Evolutionary conservation across 2,329 filamentous ascomycete species (phyloP).

Genomic region (Claviceps capensis): DNA sequence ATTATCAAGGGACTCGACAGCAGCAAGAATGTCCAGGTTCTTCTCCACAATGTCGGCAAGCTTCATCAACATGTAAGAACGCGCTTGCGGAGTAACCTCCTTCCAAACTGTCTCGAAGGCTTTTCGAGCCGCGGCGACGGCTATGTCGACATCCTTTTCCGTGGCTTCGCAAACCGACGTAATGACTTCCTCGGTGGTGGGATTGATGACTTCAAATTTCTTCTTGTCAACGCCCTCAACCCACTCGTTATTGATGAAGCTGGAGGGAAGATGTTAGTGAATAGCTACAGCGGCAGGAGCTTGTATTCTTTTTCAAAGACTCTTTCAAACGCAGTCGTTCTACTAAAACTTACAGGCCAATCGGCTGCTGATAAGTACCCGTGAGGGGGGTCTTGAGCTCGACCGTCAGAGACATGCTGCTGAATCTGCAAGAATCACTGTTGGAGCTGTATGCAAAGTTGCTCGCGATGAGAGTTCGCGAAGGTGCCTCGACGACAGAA

Average conservation of each 20-base stretch:
- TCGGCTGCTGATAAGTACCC: slow-evolving; percentile 45
- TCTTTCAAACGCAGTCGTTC: background rate
- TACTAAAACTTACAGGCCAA: slow-evolving; percentile 41
- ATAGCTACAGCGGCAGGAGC: background rate
- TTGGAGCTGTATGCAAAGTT: background rate
- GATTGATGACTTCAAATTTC: slow-evolving; percentile 89
- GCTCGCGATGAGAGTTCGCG: background rate
- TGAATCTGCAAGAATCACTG: background rate
- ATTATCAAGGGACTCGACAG: slow-evolving; percentile 79
- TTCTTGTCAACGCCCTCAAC: slow-evolving; percentile 67
- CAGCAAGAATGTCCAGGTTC: slow-evolving; percentile 61
- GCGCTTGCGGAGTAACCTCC: slow-evolving; percentile 53
- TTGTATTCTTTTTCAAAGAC: background rate
- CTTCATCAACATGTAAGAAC: slow-evolving; percentile 57
- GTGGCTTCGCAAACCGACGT: slow-evolving; percentile 70
- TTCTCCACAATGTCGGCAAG: slow-evolving; percentile 71
- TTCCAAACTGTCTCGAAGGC: slow-evolving; percentile 67
- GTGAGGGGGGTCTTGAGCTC: slow-evolving; percentile 56
- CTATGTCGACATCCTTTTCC: slow-evolving; percentile 73
- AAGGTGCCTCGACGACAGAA: no score
- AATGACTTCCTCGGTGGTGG: slow-evolving; percentile 72
- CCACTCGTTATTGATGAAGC: slow-evolving; percentile 91
- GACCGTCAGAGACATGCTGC: slow-evolving; percentile 34
- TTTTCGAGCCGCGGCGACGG: slow-evolving; percentile 73
- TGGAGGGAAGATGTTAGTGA: slow-evolving; percentile 17